Base-by-base conservation (phyloP, 495 filamentous ascomycete genomes). In the Penicillium nucicola region DNA sequence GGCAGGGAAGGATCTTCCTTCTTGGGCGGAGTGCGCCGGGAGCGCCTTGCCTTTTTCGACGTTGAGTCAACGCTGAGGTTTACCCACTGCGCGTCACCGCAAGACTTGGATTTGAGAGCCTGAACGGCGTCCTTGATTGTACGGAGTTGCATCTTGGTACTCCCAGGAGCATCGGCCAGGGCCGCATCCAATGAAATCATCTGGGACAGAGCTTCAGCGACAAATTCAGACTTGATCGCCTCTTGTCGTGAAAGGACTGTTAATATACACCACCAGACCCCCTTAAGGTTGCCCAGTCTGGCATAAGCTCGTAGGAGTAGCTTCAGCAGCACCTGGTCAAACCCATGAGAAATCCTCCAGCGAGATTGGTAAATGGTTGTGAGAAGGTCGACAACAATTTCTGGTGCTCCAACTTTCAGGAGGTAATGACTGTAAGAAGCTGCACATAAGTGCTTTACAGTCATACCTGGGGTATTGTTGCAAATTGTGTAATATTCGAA, bases 181-280 rank as follows among this genome's bases (percentile, higher is more conserved):
- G 37, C 10, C 6, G 23, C 34, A 22, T 65, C 48, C 35, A 65
- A 36, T 3, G 34, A 18, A 14, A 48, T 37, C 18, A 72, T 28
- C 20, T 69, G 51, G 7, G 66, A 66, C 23, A 57, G 52, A 8
- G 53, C 56, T 36, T 77, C 74, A 23, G 64, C 66, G 6, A 71
- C 48, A 35, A 77, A 67, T 32, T 67, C 60, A 12, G 38, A 56
- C 18, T 52, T 56, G 18, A 66, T 34, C 2, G 63, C 55, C 42
- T 63, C 66, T 7, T 55, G 47, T 22, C 69, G 69, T 22, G 67
- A 50, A 12, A 77, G 58, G 1, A 56, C 64, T 1, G 71, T 69
- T 49, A 75, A 34, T 20, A 75, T 52, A 44, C 71, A 74, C 74
- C 74, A 77, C 46, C 74, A 71, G 4, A 74, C 52, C 2, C 74